phyloP scores from a whole-genome alignment of 2,329 filamentous ascomycete species.

The Metarhizium guizhouense region DNA sequence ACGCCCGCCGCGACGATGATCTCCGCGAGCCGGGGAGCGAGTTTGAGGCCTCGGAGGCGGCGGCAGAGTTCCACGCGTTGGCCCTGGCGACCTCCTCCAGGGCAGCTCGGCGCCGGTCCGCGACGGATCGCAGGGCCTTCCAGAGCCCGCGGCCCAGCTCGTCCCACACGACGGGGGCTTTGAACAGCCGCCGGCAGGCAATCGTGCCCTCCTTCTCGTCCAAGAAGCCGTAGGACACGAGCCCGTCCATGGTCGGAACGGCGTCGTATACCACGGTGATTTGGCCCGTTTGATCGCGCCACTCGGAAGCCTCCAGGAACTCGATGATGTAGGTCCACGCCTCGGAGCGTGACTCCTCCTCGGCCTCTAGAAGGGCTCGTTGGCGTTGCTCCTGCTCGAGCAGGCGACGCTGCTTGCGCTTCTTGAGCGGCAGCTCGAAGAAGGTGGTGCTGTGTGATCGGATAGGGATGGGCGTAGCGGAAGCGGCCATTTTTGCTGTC shows the following conservation, averaged over 20 bases:
- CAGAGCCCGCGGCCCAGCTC: slow-evolving; percentile 26
- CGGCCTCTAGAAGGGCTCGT: slow-evolving; percentile 18
- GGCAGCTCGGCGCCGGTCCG: slow-evolving; percentile 8
- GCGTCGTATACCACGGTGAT: slow-evolving; percentile 25
- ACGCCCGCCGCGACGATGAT: slow-evolving; percentile 4
- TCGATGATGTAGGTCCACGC: slow-evolving; percentile 23
- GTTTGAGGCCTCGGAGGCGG: background rate
- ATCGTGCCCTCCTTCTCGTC: slow-evolving; percentile 25
- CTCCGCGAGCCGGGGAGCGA: slow-evolving; percentile 1
- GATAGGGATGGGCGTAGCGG: slow-evolving; percentile 5
- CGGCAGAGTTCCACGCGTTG: background rate
- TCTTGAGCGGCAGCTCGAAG: slow-evolving; percentile 15
- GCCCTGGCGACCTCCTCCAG: background rate
- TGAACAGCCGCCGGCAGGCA: slow-evolving; percentile 27
- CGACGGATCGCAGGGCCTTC: slow-evolving; percentile 15
- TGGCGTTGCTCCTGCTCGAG: slow-evolving; percentile 11
- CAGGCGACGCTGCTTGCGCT: slow-evolving; percentile 12
- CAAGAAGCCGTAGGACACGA: slow-evolving; percentile 22
- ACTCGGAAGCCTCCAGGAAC: slow-evolving; percentile 20
- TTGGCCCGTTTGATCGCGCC: slow-evolving; percentile 21
- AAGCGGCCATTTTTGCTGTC: slow-evolving; percentile 5
- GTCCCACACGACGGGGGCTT: slow-evolving; percentile 29
- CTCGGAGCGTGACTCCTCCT: slow-evolving; percentile 20
- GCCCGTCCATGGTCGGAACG: slow-evolving; percentile 24
- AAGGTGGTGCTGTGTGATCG: slow-evolving; percentile 9